Evolutionary conservation across 805 yeast genomes (phyloP).

Genomic region (Cyberlindnera euphorbiae): DNA sequence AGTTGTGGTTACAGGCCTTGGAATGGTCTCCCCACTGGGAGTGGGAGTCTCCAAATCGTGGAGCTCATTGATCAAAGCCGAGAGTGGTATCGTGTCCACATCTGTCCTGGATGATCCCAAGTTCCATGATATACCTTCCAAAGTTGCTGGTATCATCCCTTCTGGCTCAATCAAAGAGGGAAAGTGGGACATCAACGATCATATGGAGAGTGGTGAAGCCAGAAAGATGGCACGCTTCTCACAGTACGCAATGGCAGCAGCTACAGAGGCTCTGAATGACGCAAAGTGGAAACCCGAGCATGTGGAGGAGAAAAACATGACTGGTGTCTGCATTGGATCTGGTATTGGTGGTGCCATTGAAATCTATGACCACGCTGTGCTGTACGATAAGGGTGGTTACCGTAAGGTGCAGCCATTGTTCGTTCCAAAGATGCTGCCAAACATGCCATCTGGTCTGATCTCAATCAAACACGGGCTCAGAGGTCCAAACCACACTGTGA

Average conservation of each 20-base stretch:
- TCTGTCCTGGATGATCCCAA: conserved; percentile 24
- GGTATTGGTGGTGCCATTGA: conserved; percentile 89
- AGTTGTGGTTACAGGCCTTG: conserved; percentile 92
- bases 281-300: conserved; percentile 47
- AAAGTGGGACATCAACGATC: conserved; percentile 48
- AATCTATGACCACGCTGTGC: conserved; percentile 55
- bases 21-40: conserved; percentile 83
- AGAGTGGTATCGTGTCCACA: conserved; percentile 60
- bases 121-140: conserved; percentile 53
- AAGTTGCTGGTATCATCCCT: conserved; percentile 76
- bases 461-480: conserved; percentile 70
- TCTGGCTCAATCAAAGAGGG: conserved; percentile 37
- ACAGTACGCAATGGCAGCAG: conserved; percentile 74
- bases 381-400: conserved; percentile 47
- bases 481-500: conserved; percentile 85
- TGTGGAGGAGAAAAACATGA: conserved; percentile 30
- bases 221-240: conserved; percentile 67
- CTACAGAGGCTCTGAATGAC: conserved; percentile 71
- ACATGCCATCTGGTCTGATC: conserved; percentile 93
- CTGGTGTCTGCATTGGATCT: conserved; percentile 87
- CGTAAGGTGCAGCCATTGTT: conserved; percentile 79
- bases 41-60: conserved; percentile 55
- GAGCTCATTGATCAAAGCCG: conserved; percentile 44
- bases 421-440: conserved; percentile 76
- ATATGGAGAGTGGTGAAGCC: conserved; percentile 35